Evolutionary conservation across 495 filamentous ascomycete genomes (phyloP).

Genomic region (Alectoria sarmentosa): DNA sequence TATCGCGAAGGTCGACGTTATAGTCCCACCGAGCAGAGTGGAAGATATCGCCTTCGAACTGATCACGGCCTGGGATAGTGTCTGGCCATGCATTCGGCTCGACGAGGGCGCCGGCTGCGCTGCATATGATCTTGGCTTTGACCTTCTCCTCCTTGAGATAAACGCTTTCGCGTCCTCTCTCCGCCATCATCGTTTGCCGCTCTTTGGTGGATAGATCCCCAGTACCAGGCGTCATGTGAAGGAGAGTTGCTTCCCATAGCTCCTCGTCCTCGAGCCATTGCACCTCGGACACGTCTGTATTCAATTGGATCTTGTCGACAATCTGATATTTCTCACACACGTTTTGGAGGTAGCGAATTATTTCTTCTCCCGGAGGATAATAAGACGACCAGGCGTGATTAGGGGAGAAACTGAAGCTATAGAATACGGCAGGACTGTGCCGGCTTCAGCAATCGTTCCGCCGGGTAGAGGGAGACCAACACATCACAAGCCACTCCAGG

Average conservation of each 20-base stretch:
- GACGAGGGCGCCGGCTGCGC: constrained; percentile 47
- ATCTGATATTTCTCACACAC: constrained; percentile 53
- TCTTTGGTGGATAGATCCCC: constrained; percentile 41
- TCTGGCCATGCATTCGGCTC: constrained; percentile 45
- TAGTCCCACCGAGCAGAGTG: constrained; percentile 54
- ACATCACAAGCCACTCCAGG: constrained; percentile 54
- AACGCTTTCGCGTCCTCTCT: constrained; percentile 35
- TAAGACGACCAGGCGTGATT: constrained; percentile 53
- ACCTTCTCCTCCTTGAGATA: constrained; percentile 40
- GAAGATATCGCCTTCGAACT: constrained; percentile 48
- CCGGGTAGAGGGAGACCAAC: constrained; percentile 27
- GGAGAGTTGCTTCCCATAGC: constrained; percentile 50
- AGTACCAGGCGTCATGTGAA: constrained; percentile 42
- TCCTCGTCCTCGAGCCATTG: constrained; percentile 43
- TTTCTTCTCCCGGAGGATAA: constrained; percentile 49
- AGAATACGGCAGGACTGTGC: constrained; percentile 47
- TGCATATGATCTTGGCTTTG: constrained; percentile 50
- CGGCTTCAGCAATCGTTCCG: constrained; percentile 14
- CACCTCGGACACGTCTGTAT: constrained; percentile 46
- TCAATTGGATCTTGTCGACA: constrained; percentile 52
- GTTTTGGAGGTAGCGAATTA: constrained; percentile 50
- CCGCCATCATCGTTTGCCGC: constrained; percentile 28
- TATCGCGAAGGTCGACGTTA: constrained; percentile 39
- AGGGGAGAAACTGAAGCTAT: constrained; percentile 55
- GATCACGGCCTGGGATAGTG: constrained; percentile 46